Evolutionary conservation across 2,329 filamentous ascomycete species (phyloP).

Genomic region (Botrytis tulipae): DNA sequence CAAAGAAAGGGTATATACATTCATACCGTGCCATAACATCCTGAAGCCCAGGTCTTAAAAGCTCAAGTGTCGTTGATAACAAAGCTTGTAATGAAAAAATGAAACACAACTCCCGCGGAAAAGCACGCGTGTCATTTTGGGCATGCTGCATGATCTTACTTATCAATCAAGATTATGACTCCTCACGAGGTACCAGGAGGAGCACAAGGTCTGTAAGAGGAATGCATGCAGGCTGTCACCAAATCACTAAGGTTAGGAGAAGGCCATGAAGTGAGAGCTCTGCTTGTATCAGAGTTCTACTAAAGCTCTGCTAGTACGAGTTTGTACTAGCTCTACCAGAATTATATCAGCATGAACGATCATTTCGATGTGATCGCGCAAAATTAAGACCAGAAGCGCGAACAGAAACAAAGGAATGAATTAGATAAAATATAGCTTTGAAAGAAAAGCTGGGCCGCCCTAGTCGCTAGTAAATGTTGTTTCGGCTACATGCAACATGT

Average conservation of each 20-base stretch:
- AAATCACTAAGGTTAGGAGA: neutral
- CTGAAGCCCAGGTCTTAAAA: neutral
- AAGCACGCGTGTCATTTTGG: neutral
- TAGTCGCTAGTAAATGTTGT: neutral
- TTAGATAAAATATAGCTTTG: neutral
- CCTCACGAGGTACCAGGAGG: neutral
- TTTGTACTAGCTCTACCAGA: neutral
- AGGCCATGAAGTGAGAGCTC: neutral
- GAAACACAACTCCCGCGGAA: neutral
- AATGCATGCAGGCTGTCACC: neutral
- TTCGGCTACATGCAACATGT: neutral
- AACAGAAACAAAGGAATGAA: neutral
- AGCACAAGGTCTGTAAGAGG: neutral
- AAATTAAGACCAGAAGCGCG: rapidly evolving
- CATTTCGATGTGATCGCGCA: neutral
- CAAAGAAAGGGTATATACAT: neutral
- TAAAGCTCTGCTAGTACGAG: neutral
- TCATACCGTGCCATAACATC: neutral
- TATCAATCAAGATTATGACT: neutral
- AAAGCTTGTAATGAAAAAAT: neutral
- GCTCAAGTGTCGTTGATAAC: neutral
- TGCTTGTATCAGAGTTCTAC: neutral
- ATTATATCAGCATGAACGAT: neutral
- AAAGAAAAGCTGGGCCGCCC: neutral
- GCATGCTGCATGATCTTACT: neutral